Conservation (phyloP, 139 green algal genomes). For the Coelastrella sp. region DNA sequence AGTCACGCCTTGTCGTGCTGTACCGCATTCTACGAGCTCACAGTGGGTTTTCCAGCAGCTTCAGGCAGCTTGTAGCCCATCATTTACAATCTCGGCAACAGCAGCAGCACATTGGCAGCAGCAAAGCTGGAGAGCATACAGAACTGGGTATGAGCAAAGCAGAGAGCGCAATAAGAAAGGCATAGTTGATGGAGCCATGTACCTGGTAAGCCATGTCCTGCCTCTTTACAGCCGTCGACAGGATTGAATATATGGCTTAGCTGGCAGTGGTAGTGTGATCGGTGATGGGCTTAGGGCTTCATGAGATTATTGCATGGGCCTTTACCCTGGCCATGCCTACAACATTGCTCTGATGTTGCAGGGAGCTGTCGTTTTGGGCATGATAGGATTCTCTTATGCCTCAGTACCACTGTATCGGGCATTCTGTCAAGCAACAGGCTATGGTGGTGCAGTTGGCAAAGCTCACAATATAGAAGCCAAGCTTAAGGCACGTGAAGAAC, state of each 20-base stretch:
- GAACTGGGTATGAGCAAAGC: not conserved
- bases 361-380: constrained; percentile 84
- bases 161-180: constrained; percentile 1
- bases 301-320: too few species aligned
- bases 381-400: constrained; percentile 95
- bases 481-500: constrained; percentile 65
- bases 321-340: too few species aligned
- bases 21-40: not conserved
- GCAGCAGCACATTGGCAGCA: constrained; percentile 12
- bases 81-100: constrained; percentile 5
- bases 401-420: constrained; percentile 94
- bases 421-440: constrained; percentile 92
- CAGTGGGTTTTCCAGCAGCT: too few species aligned
- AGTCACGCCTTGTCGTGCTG: not conserved
- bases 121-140: constrained; percentile 15
- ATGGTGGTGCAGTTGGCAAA: constrained; percentile 83
- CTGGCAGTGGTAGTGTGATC: too few species aligned
- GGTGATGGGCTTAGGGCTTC: too few species aligned
- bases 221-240: too few species aligned
- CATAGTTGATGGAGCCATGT: constrained; percentile 51
- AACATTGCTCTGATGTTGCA: constrained; percentile 53
- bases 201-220: constrained; percentile 56
- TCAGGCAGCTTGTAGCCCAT: too few species aligned
- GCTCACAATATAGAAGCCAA: constrained; percentile 86
- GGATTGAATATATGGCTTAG: too few species aligned